These are phyloP conservation scores for Globisporangium lucens DNA, from an alignment of 352 stramenopile species.

Conservation along the genomic window DNA sequence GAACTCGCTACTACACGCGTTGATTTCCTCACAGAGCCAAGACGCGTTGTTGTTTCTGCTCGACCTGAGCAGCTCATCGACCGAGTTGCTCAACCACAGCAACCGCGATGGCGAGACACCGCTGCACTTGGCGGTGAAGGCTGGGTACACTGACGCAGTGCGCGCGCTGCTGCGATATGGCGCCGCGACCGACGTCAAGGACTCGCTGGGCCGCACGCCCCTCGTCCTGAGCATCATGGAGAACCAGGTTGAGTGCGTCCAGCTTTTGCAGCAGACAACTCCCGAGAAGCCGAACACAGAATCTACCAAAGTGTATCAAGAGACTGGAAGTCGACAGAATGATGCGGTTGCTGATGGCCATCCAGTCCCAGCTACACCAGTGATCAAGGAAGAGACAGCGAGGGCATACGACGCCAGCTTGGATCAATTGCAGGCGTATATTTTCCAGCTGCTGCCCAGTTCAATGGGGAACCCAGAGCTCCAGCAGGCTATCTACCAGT, in stretches of 20 bases:
- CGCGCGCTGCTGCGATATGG: conserved; percentile 38
- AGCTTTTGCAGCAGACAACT: conserved; percentile 54
- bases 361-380: background rate
- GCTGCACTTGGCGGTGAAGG: conserved; percentile 80
- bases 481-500: conserved; percentile 5
- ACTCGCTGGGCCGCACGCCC: conserved; percentile 55
- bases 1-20: conserved; percentile 86
- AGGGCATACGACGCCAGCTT: background rate
- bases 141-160: conserved; percentile 41
- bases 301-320: background rate
- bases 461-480: background rate
- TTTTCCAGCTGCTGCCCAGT: conserved; percentile 14
- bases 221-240: conserved; percentile 70
- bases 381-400: too few relatives aligned
- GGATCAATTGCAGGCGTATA: conserved; percentile 22
- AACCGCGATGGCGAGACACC: conserved; percentile 89
- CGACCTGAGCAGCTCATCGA: conserved; percentile 15
- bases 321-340: too few relatives aligned
- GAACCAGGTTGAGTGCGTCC: conserved; percentile 62
- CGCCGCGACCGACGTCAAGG: conserved; percentile 41
- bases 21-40: conserved; percentile 76
- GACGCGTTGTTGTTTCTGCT: conserved; percentile 78
- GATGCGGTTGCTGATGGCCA: background rate
- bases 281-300: background rate
- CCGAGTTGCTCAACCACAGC: conserved; percentile 75